phyloP scores from a whole-genome alignment of 1,284 basidiomycete genomes.

The Austroboletus olivaceoglutinosus region DNA sequence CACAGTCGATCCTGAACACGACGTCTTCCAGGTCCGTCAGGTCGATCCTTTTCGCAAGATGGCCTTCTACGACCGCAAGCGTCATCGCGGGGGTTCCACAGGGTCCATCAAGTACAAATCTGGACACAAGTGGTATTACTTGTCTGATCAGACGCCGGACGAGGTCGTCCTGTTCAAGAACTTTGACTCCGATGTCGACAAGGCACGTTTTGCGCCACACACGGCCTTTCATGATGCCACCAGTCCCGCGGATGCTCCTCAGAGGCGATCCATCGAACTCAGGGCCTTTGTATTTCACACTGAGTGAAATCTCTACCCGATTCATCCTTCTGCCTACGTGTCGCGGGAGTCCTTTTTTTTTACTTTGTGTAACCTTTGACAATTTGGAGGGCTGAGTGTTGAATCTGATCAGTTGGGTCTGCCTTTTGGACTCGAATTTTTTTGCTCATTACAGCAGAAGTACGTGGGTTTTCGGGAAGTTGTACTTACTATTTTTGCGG shows the following conservation, averaged over 20 bases:
- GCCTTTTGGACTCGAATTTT: too few species aligned
- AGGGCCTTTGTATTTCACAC: conserved; percentile 27
- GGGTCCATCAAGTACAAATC: conserved; percentile 37
- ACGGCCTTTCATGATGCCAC: conserved; percentile 44
- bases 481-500: too few species aligned
- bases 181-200: background rate
- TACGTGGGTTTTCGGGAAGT: too few species aligned
- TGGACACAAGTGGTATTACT: conserved; percentile 49
- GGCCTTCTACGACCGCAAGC: too few species aligned
- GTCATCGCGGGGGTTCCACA: too few species aligned
- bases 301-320: conserved; percentile 19
- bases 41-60: too few species aligned
- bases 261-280: conserved; percentile 31
- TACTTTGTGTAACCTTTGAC: too few species aligned
- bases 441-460: too few species aligned
- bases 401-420: too few species aligned
- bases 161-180: background rate
- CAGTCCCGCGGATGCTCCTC: conserved; percentile 39
- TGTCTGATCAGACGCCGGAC: conserved; percentile 29
- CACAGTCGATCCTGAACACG: conserved; percentile 9
- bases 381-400: too few species aligned
- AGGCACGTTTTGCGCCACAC: background rate
- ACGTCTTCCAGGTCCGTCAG: conserved; percentile 1
- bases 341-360: too few species aligned
- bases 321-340: too few species aligned